These are phyloP conservation scores for Oryza coarctata DNA, from an alignment of 176 grass and related monocot genomes.

Conservation along the genomic window DNA sequence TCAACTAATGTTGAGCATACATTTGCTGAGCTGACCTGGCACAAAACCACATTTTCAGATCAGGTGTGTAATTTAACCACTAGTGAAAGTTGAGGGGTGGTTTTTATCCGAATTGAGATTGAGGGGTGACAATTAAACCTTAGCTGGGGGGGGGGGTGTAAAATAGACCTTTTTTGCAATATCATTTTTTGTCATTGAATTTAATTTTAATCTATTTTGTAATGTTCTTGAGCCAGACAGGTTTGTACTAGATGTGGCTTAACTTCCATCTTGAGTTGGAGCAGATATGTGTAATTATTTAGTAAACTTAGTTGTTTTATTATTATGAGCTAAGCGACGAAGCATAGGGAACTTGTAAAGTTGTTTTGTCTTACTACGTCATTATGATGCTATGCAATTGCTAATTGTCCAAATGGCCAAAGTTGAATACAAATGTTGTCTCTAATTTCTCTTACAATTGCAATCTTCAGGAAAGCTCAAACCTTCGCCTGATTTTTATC, in stretches of 20 bases:
- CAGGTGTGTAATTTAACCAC: background rate
- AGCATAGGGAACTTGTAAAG: background rate
- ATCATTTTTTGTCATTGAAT: background rate
- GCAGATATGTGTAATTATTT: background rate
- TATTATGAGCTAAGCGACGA: background rate
- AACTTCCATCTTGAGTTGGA: background rate
- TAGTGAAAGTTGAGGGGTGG: background rate
- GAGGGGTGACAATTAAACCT: background rate
- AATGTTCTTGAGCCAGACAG: background rate
- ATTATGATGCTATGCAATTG: background rate
- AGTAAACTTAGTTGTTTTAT: background rate
- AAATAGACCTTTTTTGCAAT: background rate
- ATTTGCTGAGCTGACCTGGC: background rate
- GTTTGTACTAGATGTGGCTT: background rate
- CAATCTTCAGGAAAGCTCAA: conserved; percentile 79
- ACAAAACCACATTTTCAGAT: background rate
- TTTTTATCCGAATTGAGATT: background rate
- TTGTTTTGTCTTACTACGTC: background rate
- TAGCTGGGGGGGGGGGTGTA: background rate
- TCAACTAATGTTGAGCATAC: background rate
- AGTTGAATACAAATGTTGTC: conserved; percentile 2
- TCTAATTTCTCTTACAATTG: background rate
- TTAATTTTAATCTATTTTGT: background rate
- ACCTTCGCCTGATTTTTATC: conserved; percentile 75
- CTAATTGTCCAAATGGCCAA: background rate